These are phyloP conservation scores for Pseudopithomyces chartarum DNA, from an alignment of 2,329 filamentous ascomycete genomes.

Conservation along the genomic window DNA sequence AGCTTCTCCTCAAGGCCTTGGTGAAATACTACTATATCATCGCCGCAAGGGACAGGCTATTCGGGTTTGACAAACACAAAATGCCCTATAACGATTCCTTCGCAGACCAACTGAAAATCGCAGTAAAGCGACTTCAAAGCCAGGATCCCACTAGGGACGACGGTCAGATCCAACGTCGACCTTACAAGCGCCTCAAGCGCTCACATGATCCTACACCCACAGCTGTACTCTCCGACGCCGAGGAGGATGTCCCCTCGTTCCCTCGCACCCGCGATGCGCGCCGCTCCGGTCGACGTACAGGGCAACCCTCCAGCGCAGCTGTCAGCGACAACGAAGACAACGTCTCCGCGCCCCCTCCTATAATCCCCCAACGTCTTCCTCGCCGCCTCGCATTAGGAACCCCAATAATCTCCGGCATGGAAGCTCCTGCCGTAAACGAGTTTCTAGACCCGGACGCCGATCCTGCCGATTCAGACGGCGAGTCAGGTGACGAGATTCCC, in stretches of 20 bases:
- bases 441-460: constrained; percentile 5
- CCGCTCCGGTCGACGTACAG: constrained; percentile 1
- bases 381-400: constrained; percentile 1
- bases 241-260: not conserved
- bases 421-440: not conserved
- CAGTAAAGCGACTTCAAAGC: not conserved
- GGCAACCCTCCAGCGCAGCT: constrained; percentile 2
- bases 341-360: not conserved
- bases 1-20: constrained; percentile 11
- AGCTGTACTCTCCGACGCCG: not conserved
- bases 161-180: not conserved
- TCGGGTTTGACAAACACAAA: constrained; percentile 9
- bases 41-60: constrained; percentile 6
- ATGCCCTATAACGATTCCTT: constrained; percentile 12
- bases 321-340: constrained; percentile 7
- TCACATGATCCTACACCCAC: not conserved
- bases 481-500: constrained; percentile 14
- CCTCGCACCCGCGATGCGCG: constrained; percentile 1
- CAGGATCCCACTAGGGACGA: not conserved
- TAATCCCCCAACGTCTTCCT: not conserved
- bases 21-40: constrained; percentile 14
- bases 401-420: not conserved
- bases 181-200: constrained; percentile 1
- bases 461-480: constrained; percentile 5
- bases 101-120: constrained; percentile 5